Evolutionary conservation across 1,139 yeast genomes (phyloP).

Genomic region (Nakaseomyces bracarensis): DNA sequence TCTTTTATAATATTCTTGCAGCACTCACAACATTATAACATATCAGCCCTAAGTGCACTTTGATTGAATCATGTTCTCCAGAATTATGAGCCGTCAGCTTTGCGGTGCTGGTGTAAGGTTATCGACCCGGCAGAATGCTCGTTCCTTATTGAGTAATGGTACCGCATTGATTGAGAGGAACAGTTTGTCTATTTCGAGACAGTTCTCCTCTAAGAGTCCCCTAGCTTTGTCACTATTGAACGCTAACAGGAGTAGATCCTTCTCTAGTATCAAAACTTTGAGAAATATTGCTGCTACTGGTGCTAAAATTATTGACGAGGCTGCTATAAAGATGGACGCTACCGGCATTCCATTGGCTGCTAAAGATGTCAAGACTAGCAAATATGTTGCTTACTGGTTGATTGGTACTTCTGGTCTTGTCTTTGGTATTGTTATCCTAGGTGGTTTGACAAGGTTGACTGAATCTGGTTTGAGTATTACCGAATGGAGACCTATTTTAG

Average conservation of each 20-base stretch:
- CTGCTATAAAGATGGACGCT: conserved; percentile 4
- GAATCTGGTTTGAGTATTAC: conserved; percentile 95
- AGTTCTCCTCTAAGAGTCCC: neutral
- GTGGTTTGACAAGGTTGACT: conserved; percentile 90
- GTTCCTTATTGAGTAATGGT: neutral
- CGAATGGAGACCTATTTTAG: conserved; percentile 98
- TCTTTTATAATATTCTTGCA: too few species aligned
- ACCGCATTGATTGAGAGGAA: neutral
- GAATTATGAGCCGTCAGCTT: conserved; percentile 3
- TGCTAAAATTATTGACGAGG: conserved; percentile 4
- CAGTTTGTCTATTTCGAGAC: neutral
- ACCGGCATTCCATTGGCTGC: conserved; percentile 6
- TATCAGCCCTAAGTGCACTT: too few species aligned
- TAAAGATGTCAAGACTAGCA: conserved; percentile 13
- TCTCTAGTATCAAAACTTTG: neutral
- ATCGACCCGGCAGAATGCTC: neutral
- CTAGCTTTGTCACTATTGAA: neutral
- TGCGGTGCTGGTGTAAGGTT: conserved; percentile 3
- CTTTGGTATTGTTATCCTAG: conserved; percentile 91
- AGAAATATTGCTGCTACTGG: conserved; percentile 5
- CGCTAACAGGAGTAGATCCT: neutral
- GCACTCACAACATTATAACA: too few species aligned
- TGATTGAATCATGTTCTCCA: neutral
- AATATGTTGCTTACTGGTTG: conserved; percentile 73
- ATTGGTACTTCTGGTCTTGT: conserved; percentile 85